phyloP scores from a whole-genome alignment of 345 rosid species.

The Syzygium jambos region DNA sequence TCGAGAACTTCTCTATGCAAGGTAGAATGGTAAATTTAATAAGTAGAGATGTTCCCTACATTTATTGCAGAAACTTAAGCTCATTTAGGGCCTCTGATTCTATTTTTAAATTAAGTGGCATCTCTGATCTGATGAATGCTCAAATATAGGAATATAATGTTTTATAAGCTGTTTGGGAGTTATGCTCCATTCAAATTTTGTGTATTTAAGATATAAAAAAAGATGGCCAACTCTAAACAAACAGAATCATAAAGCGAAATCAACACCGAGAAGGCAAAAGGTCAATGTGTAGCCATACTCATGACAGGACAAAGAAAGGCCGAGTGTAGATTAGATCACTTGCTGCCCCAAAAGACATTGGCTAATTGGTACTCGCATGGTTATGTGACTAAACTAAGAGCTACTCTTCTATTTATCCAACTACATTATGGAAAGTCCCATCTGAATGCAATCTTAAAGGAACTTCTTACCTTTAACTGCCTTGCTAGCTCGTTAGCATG shows the following conservation, averaged over 20 bases:
- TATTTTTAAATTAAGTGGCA: neutral
- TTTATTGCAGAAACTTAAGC: neutral
- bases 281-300: neutral
- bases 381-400: neutral
- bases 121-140: neutral
- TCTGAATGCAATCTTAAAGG: neutral
- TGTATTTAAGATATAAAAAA: neutral
- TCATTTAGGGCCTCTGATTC: neutral
- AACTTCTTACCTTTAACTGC: conserved; percentile 47
- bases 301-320: neutral
- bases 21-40: neutral
- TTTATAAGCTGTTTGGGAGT: neutral
- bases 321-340: neutral
- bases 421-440: neutral
- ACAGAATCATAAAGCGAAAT: neutral
- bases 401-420: neutral
- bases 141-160: neutral
- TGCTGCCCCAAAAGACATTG: neutral
- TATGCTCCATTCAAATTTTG: neutral
- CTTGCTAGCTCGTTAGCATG: conserved; percentile 78
- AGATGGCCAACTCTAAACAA: neutral
- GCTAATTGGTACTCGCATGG: neutral
- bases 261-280: neutral
- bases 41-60: neutral
- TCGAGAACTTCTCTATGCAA: neutral